Percentiles rank a stretch among this genome's conserved stretches.
phyloP scores from a whole-genome alignment of 345 rosid genomes.

The Linum tenue region DNA sequence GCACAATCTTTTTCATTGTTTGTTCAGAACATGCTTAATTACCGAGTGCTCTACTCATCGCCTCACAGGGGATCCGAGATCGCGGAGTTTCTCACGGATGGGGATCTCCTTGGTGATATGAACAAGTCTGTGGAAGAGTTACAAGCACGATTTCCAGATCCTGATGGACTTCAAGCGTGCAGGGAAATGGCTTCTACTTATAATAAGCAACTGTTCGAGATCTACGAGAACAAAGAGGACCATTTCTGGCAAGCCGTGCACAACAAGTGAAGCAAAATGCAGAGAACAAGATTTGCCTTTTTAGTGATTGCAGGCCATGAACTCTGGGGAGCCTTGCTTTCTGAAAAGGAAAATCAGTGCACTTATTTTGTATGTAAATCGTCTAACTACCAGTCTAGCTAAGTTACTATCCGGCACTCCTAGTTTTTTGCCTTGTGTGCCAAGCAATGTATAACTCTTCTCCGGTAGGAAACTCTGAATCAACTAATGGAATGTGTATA shows the following conservation, averaged over 20 bases:
- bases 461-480: too few relatives aligned
- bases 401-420: conserved; percentile 10
- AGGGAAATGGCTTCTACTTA: conserved; percentile 38
- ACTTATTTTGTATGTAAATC: neutral
- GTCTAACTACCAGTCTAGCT: neutral
- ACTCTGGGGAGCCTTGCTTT: neutral
- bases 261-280: too few relatives aligned
- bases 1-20: neutral
- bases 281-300: too few relatives aligned
- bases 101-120: conserved; percentile 36
- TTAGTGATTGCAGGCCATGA: too few relatives aligned
- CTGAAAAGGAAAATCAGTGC: neutral
- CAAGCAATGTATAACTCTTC: too few relatives aligned
- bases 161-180: conserved; percentile 38
- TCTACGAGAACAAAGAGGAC: conserved; percentile 54
- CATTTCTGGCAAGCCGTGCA: conserved; percentile 25
- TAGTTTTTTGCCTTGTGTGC: too few relatives aligned
- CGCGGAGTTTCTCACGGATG: conserved; percentile 40
- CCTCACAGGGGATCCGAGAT: conserved; percentile 40
- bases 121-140: conserved; percentile 53
- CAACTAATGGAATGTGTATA: too few relatives aligned
- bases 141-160: conserved; percentile 18
- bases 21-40: neutral
- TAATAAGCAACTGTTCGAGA: conserved; percentile 61
- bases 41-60: neutral